Base-by-base conservation (phyloP, 371 early-diverging fungal species). In the Chytridium lagenaria region DNA sequence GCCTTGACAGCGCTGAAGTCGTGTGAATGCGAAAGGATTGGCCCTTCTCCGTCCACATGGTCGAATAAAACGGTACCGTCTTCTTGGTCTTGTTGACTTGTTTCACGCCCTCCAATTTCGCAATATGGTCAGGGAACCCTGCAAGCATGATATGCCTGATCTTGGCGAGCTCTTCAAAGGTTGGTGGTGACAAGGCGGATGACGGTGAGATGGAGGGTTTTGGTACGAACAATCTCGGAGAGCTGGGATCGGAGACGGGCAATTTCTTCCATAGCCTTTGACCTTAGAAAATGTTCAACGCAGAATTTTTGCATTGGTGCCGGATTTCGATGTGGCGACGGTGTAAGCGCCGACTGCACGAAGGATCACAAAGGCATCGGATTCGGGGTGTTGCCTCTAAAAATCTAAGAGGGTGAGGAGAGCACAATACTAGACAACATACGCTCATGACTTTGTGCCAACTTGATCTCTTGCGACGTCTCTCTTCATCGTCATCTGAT, bases 191-290 rank as follows among this genome's bases (percentile, higher is more conserved):
- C 7, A 76, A 55, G 31, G 23, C 7, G 31, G 39, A 50, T 3
- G 40, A 30, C 15, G 40, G 30, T 5, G 37, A 30, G 40, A 23
- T 39, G 7, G 49, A 1, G 63, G 38, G 23, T 52, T 12, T 37
- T 40, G 55, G 28, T 38, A 15, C 16, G 15, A 23, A 94, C 88
- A 66, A 97, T 82, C 33, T 89, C 87, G 0, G 93, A 92, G 50
- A 98, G 83, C 80, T 98, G 98, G 15, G 86, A 81, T 40, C 94
- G 91, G 37, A 98, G 86, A 78, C 95, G 92, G 51, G 89, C 89
- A 61, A 94, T 92, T 85, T 98, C 98, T 50, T 90, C 87, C 94
- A 98, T 96, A 19, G 96, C 93, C 82, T 97, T 98, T 39, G 86
- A 84, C 1, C 97, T 85, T 38, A 98, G 84, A 80, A 92, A 96